Base-by-base conservation (phyloP, 2,329 filamentous ascomycete genomes). In the Thielaviopsis euricoi region DNA sequence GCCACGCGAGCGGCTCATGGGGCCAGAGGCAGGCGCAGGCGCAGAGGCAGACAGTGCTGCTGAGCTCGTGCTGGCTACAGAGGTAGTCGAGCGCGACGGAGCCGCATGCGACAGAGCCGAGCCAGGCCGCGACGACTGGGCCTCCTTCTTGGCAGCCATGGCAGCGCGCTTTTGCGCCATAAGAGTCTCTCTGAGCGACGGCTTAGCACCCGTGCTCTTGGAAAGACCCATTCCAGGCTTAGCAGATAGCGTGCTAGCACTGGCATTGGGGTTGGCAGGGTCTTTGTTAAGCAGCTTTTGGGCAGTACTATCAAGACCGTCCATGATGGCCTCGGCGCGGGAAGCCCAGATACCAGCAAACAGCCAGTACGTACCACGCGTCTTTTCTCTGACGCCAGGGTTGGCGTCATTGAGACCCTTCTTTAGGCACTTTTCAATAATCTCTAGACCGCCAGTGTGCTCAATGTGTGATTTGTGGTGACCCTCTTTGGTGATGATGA, bases 361-460 rank as follows among this genome's bases (percentile, higher is more conserved):
- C 0, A 76, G 75, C 93, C 93, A 98, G 69, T 87, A 98, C 0
- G 89, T 87, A 43, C 81, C 79, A 64, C 93, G 82, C 76, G 87
- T 91, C 62, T 82, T 84, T 69, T 95, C 89, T 65, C 93, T 82
- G 52, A 97, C 91, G 29, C 85, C 86, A 7, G 90, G 89, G 66
- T 97, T 95, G 13, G 91, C 77, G 72, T 98, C 93, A 22, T 76
- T 77, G n/a, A 98, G 76, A 0, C 91, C 87, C 67, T 89, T 94
- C 69, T 86, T 89, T 66, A 98, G 81, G 63, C 86, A 88, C 69
- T 94, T 95, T 63, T 95, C 89, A 15, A 95, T 79, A 26, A 88
- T 66, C 13, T 95, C 89, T 21, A 95, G 71, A 3, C 89, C 88
- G 49, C 89, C 90, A 0, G 80, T 80, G 66, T 94, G 88, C 67